Evolutionary conservation across 1,284 basidiomycete genomes (phyloP), one percentile per base, ranked within the genome.

Genomic region (Ustilago lituana): DNA sequence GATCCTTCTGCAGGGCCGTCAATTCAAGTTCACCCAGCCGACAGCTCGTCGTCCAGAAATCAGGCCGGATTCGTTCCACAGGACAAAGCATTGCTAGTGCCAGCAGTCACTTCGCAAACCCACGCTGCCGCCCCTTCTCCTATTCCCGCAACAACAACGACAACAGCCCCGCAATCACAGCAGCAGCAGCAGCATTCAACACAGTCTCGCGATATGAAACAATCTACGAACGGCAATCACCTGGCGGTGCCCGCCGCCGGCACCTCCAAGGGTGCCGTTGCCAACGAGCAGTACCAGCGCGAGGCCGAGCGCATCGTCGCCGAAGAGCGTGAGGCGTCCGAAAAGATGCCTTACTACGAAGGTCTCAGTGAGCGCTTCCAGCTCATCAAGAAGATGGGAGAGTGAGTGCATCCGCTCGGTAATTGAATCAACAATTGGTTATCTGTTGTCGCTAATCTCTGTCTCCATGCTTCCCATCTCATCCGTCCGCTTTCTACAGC

Each of bases 301-400:
- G 58, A 78, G 38, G 73, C 75, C 11, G 66, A 76, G 48, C 66
- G 71, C 43, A 73, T 79, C 29, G 76, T 78, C 4, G 63, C 70
- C 36, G 76, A 78, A 32, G 77, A 79, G 55, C 54, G 69, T 26
- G 54, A 68, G 27, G 76, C 76, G 1, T 65, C 72, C 5, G 76
- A 78, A 24, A 76, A 76, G 71, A 58, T 78, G 71, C 77, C 76
- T 19, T 57, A 66, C 54, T 77, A 79, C 66, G 68, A 74, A 19
- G 77, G 75, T 11, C 63, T 79, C 23, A 50, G 58, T 31, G 77
- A 79, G 9, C 66, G 77, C 10, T 82, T 79, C 63, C 62, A 66
- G 27, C 67, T 82, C 32, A 50, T 77, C 44, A 60, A 59, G 23
- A 77, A 77, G 60, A 75, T 82, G 69, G 80, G 80, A 20, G 77